Evolutionary conservation across 2,329 filamentous ascomycete species (phyloP), one percentile per base, ranked within the genome.

Genomic region (Penicillium sp.): DNA sequence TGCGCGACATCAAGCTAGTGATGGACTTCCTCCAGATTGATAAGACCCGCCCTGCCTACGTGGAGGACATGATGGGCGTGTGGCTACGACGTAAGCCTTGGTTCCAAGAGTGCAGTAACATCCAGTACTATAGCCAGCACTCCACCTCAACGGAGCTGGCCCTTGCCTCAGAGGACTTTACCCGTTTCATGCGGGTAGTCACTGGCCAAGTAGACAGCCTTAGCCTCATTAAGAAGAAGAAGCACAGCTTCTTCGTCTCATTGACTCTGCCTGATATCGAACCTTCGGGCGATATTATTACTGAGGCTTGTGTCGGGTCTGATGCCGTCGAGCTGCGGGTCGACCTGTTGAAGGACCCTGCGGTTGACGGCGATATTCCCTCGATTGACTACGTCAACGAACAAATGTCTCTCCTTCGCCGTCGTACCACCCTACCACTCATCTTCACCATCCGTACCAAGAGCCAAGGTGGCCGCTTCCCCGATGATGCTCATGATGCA

Each of bases 271-370:
- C 92, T 2, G 84, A 90, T 63, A 78, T 97, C 16, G 78, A 82
- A 11, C 77, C 83, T 20, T 84, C 87, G 31, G 71, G 85, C 9
- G 79, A 86, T 20, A 77, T 87, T 29, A 80, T 99, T 43, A 85
- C 87, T 2, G 80, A 85, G 50, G 88, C 92, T 42, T 85, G 89
- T 13, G 86, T 95, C 39, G 94, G 94, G 5, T 89, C 90, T 8
- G 93, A 99, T 75, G 94, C 93, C 3, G 90, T 97, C 11, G 94
- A 99, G 74, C 77, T 99, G 50, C 86, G 94, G n/a, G 90, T 96
- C 4, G 94, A 99, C 74, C 79, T 99, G 40, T 82, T 99, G 16
- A 82, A 89, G 59, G 89, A 97, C 67, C 84, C 86, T 5, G 81
- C 85, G 4, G 78, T 78, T 13, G 70, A 78, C 20, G 77, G 78